Base-by-base conservation (phyloP, 2,329 filamentous ascomycete genomes). In the Pseudogymnoascus verrucosus region DNA sequence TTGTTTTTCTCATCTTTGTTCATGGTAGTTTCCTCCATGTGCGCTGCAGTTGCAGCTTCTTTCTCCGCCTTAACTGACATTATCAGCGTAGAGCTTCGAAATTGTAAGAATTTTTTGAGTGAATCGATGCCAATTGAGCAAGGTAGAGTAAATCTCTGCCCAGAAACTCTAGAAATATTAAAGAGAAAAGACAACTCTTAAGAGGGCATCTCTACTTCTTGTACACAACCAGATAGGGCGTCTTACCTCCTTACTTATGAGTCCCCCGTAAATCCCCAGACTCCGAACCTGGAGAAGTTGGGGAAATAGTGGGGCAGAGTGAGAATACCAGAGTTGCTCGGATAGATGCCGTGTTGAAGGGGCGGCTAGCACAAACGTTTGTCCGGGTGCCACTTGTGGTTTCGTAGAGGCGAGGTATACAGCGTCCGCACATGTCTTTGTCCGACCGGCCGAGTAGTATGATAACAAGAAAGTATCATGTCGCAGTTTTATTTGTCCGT, bases 341-440 rank as follows among this genome's bases (percentile, higher is more conserved):
- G 3, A n/a, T 28, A 51, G 23, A 51, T 28, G 23, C 40, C 11
- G 40, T n/a, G 34, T 36, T 21, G 19, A 40, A 7, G 4, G 10
- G 40, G 40, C 19, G 40, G 6, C 14, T 57, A 21, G 40, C 42
- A 54, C 21, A 62, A 47, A 57, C 21, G 19, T 61, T 61, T 40
- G 16, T 61, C 36, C 36, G 19, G 10, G 31, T 1, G 21, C 8
- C 19, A n/a, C 16, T 61, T 40, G 26, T 51, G 14, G 14, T 51
- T 51, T n/a, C 23, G 44, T 28, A 14, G 21, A 7, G 14, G 21
- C 10, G 28, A 31, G 6, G 28, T 7, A 7, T 7, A 31, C 28
- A 31, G 28, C 8, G 16, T 11, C 60, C 36, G 60, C 60, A 61
- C 60, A 61, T 40, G n/a, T 37, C 36, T 42, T 61, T 61, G 36